Base-by-base conservation (phyloP, 2,329 filamentous ascomycete genomes). In the Sarocladiaceae sp. region DNA sequence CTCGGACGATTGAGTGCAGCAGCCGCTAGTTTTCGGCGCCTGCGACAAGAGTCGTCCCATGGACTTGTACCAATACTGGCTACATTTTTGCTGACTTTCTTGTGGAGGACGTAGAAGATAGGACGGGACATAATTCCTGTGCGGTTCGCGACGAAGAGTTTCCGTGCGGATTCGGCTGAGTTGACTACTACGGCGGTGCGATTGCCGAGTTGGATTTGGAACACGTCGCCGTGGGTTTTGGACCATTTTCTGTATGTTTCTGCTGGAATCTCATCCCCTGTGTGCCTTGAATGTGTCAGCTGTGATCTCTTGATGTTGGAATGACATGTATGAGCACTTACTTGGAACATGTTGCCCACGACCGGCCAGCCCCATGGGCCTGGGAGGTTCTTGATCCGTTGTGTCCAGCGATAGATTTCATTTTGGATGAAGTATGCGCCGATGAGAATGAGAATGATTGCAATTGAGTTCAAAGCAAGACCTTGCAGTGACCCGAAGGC, bases 11-110 rank as follows among this genome's bases (percentile, higher is more conserved):
- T 87, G 40, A 87, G 70, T 0, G 83, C 83, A 0, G 82, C 85
- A 0, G 83, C 83, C 0, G 83, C 83, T 3, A 83, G 82, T 70
- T 86, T 87, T 36, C 84, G 75, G 6, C 83, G 72, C 11, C 76
- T 73, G 63, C 86, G 87, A 67, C 81, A 85, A 15, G 79, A 84
- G 50, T 86, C 83, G 57, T 86, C 82, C 82, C 83, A 87, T 0
- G 84, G 84, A 0, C 81, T 85, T 1, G 83, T 87, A 2, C 84
- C 84, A 51, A 87, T 85, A 13, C 62, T 66, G 1, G 62, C 65
- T 6, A 66, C 63, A 2, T 62, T 56, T 1, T 57, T 59, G 26
- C 60, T 64, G 77, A 86, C 23, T 77, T 83, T 62, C 79, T 82
- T 40, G 75, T 84, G 58, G 69, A 82, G 36, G 75, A 85, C 51